Conservation (phyloP, 805 yeast species). For the Sugiyamaella chiloensis region DNA sequence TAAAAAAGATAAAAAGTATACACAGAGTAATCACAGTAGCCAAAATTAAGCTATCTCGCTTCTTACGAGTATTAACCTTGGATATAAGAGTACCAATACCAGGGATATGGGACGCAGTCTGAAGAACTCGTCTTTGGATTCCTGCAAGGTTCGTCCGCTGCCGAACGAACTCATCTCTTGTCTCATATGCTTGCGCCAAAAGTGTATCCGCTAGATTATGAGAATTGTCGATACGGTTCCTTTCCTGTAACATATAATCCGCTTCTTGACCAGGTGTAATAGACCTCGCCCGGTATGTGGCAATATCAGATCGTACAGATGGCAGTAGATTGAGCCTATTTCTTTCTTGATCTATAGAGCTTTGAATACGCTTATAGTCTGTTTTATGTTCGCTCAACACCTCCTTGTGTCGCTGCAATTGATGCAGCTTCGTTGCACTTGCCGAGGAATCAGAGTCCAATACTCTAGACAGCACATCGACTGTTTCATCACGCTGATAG, state of each 20-base stretch:
- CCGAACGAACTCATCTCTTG: conserved; percentile 76
- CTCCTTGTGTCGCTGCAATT: conserved; percentile 78
- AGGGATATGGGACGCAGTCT: conserved; percentile 67
- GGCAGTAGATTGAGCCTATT: conserved; percentile 69
- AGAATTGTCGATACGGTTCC: conserved; percentile 67
- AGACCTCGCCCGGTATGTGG: conserved; percentile 48
- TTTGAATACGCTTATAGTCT: conserved; percentile 57
- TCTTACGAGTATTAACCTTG: conserved; percentile 83
- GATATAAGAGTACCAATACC: conserved; percentile 74
- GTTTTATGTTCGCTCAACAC: conserved; percentile 64
- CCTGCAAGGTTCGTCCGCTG: conserved; percentile 64
- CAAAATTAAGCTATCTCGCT: conserved; percentile 81
- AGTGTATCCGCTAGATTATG: conserved; percentile 75
- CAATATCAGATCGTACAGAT: conserved; percentile 76
- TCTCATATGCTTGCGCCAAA: conserved; percentile 80
- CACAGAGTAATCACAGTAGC: conserved; percentile 71
- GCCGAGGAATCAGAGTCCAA: conserved; percentile 52
- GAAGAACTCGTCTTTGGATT: conserved; percentile 62
- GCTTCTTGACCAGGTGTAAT: conserved; percentile 43
- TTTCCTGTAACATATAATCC: conserved; percentile 76
- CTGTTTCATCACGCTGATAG: conserved; percentile 45
- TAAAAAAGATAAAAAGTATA: conserved; percentile 61
- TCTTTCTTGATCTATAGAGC: conserved; percentile 66
- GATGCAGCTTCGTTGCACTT: conserved; percentile 74
- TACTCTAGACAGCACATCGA: conserved; percentile 50